These are phyloP conservation scores for Tetrapisispora iriomotensis DNA, from an alignment of 805 yeast genomes.

Conservation along the genomic window DNA sequence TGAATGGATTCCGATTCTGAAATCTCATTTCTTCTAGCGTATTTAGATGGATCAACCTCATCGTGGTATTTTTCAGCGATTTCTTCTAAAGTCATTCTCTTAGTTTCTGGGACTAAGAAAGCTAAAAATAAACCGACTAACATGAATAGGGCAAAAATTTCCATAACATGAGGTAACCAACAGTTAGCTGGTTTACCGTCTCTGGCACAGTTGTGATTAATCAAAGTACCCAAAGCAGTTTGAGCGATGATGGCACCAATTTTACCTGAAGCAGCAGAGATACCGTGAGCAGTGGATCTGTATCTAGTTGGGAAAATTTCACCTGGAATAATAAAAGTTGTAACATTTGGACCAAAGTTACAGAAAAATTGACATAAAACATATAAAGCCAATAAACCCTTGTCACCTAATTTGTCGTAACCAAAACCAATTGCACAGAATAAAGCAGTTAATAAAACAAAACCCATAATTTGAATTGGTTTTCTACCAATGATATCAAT, in stretches of 20 bases:
- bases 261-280: conserved; percentile 88
- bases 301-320: conserved; percentile 91
- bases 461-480: conserved; percentile 71
- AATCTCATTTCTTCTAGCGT: not conserved
- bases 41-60: conserved; percentile 32
- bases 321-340: conserved; percentile 86
- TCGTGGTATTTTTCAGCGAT: conserved; percentile 74
- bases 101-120: conserved; percentile 76
- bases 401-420: conserved; percentile 56
- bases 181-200: conserved; percentile 44
- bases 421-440: conserved; percentile 80
- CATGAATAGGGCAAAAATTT: conserved; percentile 89
- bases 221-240: conserved; percentile 75
- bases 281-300: conserved; percentile 92
- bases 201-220: conserved; percentile 65
- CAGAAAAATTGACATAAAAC: conserved; percentile 78
- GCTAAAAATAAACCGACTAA: conserved; percentile 60
- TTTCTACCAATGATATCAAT: conserved; percentile 78
- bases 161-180: conserved; percentile 88
- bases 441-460: conserved; percentile 56
- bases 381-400: conserved; percentile 68
- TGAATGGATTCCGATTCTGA: not conserved
- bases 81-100: conserved; percentile 83
- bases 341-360: conserved; percentile 89
- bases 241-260: conserved; percentile 90